Evolutionary conservation across 345 rosid genomes (phyloP).

Genomic region (Barbarea vulgaris): DNA sequence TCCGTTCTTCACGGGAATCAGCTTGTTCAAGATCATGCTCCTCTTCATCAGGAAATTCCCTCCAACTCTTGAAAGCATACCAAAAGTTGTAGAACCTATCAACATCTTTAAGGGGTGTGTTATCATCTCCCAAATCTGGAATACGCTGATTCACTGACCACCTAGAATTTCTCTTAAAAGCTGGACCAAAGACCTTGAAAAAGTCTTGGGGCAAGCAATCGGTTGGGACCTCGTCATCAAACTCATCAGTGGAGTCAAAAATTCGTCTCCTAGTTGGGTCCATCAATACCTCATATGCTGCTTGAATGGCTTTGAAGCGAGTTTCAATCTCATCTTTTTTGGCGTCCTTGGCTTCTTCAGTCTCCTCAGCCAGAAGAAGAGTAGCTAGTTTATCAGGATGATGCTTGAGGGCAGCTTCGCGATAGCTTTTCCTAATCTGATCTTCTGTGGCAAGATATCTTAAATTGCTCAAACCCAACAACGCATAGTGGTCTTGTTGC

Average conservation of each 20-base stretch:
- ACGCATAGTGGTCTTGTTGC: conserved; percentile 94
- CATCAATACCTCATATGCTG: conserved; percentile 83
- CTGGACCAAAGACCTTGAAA: conserved; percentile 95
- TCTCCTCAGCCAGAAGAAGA: conserved; percentile 79
- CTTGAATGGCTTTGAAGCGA: conserved; percentile 87
- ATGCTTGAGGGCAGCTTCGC: conserved; percentile 88
- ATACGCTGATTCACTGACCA: conserved; percentile 78
- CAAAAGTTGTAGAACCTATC: conserved; percentile 78
- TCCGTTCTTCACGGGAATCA: conserved; percentile 91
- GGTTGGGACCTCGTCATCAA: conserved; percentile 89
- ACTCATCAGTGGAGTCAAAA: conserved; percentile 92
- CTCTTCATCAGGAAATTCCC: conserved; percentile 95
- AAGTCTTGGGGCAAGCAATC: conserved; percentile 94
- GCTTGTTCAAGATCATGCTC: conserved; percentile 93
- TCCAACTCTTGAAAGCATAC: conserved; percentile 94
- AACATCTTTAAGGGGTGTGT: conserved; percentile 61
- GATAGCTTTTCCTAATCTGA: conserved; percentile 85
- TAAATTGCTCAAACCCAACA: conserved; percentile 81
- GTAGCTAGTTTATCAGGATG: conserved; percentile 95
- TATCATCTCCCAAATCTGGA: conserved; percentile 78
- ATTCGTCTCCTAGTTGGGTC: conserved; percentile 88
- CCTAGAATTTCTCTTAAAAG: conserved; percentile 91
- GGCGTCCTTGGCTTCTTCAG: conserved; percentile 82
- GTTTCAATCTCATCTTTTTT: conserved; percentile 89
- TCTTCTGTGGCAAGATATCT: conserved; percentile 97